These are phyloP conservation scores for Tricladium varicosporioides DNA, from an alignment of 2,329 filamentous ascomycete genomes.

Conservation along the genomic window DNA sequence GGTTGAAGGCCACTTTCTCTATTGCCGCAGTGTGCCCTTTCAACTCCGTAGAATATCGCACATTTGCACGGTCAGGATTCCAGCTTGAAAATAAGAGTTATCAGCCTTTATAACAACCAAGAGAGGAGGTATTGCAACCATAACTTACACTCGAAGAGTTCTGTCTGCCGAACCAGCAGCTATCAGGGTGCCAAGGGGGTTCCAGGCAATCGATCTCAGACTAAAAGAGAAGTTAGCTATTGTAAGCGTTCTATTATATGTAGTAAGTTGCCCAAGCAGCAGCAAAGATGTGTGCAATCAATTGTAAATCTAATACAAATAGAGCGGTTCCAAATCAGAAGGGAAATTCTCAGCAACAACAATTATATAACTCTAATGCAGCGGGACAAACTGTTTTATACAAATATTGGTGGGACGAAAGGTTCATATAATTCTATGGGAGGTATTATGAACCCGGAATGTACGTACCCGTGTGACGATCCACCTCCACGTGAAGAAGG, in stretches of 20 bases:
- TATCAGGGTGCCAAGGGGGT: conserved; percentile 76
- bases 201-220: conserved; percentile 83
- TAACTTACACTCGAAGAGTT: conserved; percentile 59
- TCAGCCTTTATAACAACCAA: neutral
- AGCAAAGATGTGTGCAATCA: no score
- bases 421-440: no score
- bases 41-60: conserved; percentile 73
- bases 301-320: no score
- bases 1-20: conserved; percentile 77
- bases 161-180: conserved; percentile 75
- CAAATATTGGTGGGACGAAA: no score
- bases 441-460: no score
- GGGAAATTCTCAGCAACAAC: no score
- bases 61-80: conserved; percentile 75
- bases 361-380: no score
- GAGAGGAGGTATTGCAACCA: no score
- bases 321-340: no score
- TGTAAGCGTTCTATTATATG: neutral
- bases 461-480: conserved; percentile 55
- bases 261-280: no score
- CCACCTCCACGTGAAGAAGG: conserved; percentile 50
- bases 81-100: conserved; percentile 42
- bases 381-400: no score
- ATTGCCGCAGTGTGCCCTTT: conserved; percentile 64
- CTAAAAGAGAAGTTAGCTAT: conserved; percentile 39